Base-by-base conservation (phyloP, 331 rosid species). In the Erythrophleum ivorense region DNA sequence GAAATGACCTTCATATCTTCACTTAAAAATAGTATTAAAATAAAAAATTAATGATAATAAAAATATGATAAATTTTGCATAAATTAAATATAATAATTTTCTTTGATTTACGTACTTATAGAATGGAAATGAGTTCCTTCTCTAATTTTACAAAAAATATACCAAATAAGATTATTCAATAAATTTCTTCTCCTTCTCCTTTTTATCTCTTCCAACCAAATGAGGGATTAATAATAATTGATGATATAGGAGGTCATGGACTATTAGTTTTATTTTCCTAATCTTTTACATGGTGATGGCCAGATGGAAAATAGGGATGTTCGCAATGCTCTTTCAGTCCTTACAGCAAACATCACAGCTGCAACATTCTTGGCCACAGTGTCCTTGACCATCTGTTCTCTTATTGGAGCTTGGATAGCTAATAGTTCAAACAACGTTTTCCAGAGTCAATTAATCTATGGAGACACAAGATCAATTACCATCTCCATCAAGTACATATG, bases 381-480 rank as follows among this genome's bases (percentile, higher is more conserved):
- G 5, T 88, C 94, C 16, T 14, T 92, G 67, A 89, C 98, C 1
- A 87, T 94, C 1, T 88, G 92, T 78, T 88, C 98, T 46, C 87
- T 94, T 0, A 87, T 91, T 31, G 98, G 97, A 52, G 91, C 91
- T 4, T 94, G 96, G 97, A 85, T 92, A 33, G 91, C 91, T 29
- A 91, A 82, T 52, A 82, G 76, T 6, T 73, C 86, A n/a, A 72
- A 64, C 36, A 65, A 60, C 14, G 73, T 90, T 43, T 63, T 87
- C 43, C 83, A 76, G 6, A 84, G 91, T 15, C 55, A 80, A 11
- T 46, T 89, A 57, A 88, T 94, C 84, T 89, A 87, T 43, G 97
- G 97, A 53, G 90, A 87, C 85, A 92, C 91, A 21, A 81, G 80
- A 7, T 11, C 88, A 62, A 59, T 77, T 9, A 57, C 87, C 1